Percentiles rank a stretch among this genome's conserved stretches.
phyloP scores from a whole-genome alignment of 1,139 yeast species.

The Chernovozyma aurita region DNA sequence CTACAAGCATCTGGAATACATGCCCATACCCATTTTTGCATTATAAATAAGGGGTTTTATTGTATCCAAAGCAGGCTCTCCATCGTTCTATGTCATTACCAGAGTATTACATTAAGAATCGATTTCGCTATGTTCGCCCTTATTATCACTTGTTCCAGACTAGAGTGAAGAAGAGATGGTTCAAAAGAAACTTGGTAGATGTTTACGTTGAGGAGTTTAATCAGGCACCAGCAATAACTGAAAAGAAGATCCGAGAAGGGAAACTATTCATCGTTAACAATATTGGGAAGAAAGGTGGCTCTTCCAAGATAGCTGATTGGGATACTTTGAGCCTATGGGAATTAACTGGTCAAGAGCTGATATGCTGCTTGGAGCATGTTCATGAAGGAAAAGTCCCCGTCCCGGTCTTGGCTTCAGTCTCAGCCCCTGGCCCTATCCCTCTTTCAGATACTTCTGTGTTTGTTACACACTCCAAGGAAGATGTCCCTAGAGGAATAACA shows the following conservation, averaged over 20 bases:
- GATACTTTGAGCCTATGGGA: conserved; percentile 16
- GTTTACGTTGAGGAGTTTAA: conserved; percentile 44
- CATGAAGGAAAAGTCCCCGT: conserved; percentile 60
- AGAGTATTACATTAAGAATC: conserved; percentile 27
- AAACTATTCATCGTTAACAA: conserved; percentile 23
- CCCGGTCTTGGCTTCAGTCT: too few species aligned
- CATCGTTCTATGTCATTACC: not conserved
- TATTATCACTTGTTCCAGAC: conserved; percentile 38
- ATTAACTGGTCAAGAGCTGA: conserved; percentile 45
- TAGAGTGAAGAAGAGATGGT: conserved; percentile 48
- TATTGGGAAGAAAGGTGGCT: conserved; percentile 21
- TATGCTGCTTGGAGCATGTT: conserved; percentile 46
- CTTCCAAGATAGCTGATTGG: conserved; percentile 19
- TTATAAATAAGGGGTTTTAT: too few species aligned
- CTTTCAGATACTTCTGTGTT: not conserved
- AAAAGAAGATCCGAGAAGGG: conserved; percentile 21
- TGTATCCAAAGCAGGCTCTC: too few species aligned
- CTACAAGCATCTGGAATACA: too few species aligned
- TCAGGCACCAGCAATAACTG: conserved; percentile 21
- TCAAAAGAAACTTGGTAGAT: conserved; percentile 37
- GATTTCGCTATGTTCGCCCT: conserved; percentile 44
- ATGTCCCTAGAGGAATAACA: conserved; percentile 14
- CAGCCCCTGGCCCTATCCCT: conserved; percentile 9
- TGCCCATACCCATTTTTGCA: too few species aligned
- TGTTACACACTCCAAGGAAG: conserved; percentile 7